phyloP scores from a whole-genome alignment of 108 stramenopile genomes.

The Cyclotella cryptica region DNA sequence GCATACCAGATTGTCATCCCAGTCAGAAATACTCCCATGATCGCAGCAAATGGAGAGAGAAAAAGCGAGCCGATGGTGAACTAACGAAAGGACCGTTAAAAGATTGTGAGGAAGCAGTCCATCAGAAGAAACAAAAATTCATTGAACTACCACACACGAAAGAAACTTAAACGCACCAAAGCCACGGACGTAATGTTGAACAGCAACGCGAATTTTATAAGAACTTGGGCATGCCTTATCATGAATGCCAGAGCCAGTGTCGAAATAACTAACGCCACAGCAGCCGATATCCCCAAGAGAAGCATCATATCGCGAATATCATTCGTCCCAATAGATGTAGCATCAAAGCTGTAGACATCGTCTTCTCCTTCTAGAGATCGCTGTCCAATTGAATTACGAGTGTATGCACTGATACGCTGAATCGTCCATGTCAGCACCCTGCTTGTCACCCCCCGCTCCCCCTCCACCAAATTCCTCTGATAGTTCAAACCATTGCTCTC shows the following conservation, averaged over 20 bases:
- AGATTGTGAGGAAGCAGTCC: constrained; percentile 2
- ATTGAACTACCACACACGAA: not conserved
- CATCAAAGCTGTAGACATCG: constrained; percentile 26
- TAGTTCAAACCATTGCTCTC: constrained; percentile 14
- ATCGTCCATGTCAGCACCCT: constrained; percentile 26
- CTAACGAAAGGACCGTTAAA: not conserved
- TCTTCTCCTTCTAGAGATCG: constrained; percentile 32
- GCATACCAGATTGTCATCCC: constrained; percentile 59
- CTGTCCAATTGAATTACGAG: constrained; percentile 20
- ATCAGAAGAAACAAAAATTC: not conserved
- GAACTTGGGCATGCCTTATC: constrained; percentile 49
- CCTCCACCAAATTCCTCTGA: constrained; percentile 14
- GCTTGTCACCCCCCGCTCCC: not conserved
- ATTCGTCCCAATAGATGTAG: constrained; percentile 13
- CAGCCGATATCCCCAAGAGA: constrained; percentile 35
- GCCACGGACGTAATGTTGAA: constrained; percentile 63
- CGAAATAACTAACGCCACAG: constrained; percentile 37
- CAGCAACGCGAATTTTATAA: constrained; percentile 71
- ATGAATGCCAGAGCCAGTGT: constrained; percentile 42
- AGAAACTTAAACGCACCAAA: constrained; percentile 30
- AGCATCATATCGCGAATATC: constrained; percentile 42
- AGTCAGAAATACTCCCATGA: constrained; percentile 55
- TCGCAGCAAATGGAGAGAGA: constrained; percentile 48
- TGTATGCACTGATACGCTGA: not conserved
- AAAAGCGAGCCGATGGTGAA: constrained; percentile 35